A percentile compares a stretch with the other conserved stretches of the same genome.
Conservation (phyloP, 2,329 filamentous ascomycete species). For the Tolypocladium tropicale region DNA sequence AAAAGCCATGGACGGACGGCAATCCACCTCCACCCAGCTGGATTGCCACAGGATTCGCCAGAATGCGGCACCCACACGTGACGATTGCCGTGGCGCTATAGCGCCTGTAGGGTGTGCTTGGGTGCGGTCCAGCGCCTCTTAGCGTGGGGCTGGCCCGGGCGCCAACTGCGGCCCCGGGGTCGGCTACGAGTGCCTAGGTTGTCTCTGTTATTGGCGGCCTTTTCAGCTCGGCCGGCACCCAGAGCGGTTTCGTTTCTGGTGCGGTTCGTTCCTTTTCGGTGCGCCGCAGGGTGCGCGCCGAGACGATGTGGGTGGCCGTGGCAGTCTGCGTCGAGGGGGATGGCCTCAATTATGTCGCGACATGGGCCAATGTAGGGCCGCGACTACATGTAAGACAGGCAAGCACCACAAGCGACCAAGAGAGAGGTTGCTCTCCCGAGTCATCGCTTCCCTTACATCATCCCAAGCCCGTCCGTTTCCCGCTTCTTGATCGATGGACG, state of each 20-base stretch:
- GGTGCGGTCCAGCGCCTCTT: background rate
- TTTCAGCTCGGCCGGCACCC: background rate
- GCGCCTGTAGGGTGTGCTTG: background rate
- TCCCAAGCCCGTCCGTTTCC: background rate
- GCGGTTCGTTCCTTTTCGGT: too few species aligned
- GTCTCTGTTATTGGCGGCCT: background rate
- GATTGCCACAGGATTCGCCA: background rate
- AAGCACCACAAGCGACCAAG: background rate
- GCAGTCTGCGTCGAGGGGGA: too few species aligned
- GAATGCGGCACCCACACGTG: background rate
- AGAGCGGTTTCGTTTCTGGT: background rate
- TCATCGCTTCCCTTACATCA: background rate
- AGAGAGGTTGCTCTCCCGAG: background rate
- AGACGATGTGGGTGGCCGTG: too few species aligned
- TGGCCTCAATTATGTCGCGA: too few species aligned
- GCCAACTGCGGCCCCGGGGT: background rate
- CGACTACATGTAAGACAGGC: background rate
- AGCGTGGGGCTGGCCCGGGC: background rate
- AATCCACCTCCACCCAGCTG: background rate
- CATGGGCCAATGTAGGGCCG: background rate
- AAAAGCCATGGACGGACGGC: background rate
- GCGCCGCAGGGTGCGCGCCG: too few species aligned
- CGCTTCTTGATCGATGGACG: background rate
- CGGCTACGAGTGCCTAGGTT: too few species aligned
- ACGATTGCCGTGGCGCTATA: background rate